Percentiles rank a stretch among this genome's conserved stretches.
Conservation (phyloP, 768 basidiomycete genomes). For the Nidula microcarpa region DNA sequence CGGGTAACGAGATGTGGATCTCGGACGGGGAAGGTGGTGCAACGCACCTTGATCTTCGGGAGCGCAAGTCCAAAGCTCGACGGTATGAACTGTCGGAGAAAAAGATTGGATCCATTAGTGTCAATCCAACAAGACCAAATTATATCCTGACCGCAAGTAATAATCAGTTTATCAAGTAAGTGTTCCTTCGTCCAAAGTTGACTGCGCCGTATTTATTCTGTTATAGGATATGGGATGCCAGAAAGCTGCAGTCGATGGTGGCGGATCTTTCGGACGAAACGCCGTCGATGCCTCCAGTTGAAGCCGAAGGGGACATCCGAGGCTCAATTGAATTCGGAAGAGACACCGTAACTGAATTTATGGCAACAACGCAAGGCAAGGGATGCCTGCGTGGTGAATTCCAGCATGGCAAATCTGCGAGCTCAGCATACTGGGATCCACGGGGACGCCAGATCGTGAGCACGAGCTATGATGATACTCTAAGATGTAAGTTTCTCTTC, state of each 20-base stretch:
- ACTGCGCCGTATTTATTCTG: neutral
- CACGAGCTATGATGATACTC: slow-evolving; percentile 79
- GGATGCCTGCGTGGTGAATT: slow-evolving; percentile 61
- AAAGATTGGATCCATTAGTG: slow-evolving; percentile 77
- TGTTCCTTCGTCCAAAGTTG: neutral
- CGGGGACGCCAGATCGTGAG: slow-evolving; percentile 76
- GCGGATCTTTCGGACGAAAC: slow-evolving; percentile 24
- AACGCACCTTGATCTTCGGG: slow-evolving; percentile 74
- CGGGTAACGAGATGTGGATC: slow-evolving; percentile 81
- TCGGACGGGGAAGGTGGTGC: slow-evolving; percentile 70
- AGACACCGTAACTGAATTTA: slow-evolving; percentile 45
- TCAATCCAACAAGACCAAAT: slow-evolving; percentile 69
- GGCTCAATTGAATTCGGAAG: slow-evolving; percentile 28
- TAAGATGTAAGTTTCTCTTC: slow-evolving; percentile 53
- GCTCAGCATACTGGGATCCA: slow-evolving; percentile 85
- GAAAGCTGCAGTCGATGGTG: slow-evolving; percentile 53
- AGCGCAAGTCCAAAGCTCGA: slow-evolving; percentile 49
- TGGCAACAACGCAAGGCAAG: slow-evolving; percentile 48
- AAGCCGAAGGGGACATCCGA: slow-evolving; percentile 1
- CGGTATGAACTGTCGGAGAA: slow-evolving; percentile 65
- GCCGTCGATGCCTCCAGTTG: slow-evolving; percentile 17
- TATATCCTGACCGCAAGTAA: slow-evolving; percentile 78
- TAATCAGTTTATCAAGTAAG: slow-evolving; percentile 65
- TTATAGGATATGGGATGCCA: slow-evolving; percentile 74
- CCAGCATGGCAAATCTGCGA: slow-evolving; percentile 72